These are phyloP conservation scores for Globisporangium sylvaticum DNA, from an alignment of 352 stramenopile genomes.

Conservation along the genomic window DNA sequence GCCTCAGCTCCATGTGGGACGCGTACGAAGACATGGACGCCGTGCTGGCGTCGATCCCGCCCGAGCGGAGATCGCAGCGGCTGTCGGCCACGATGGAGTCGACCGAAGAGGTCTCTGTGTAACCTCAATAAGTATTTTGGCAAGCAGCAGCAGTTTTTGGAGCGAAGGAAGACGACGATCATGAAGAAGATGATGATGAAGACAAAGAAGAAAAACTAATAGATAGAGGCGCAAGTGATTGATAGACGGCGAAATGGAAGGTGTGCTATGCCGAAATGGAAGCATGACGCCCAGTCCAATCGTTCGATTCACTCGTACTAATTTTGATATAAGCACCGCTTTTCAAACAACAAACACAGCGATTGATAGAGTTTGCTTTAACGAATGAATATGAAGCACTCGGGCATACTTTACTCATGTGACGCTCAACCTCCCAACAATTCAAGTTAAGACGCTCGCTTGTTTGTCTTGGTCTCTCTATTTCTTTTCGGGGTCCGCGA, in stretches of 20 bases:
- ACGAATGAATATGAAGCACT: neutral
- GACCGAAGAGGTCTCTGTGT: conserved; percentile 18
- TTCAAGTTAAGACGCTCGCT: neutral
- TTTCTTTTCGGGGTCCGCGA: conserved; percentile 77
- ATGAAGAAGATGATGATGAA: neutral
- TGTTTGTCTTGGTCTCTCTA: conserved; percentile 26
- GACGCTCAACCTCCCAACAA: neutral
- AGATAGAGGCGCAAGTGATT: neutral
- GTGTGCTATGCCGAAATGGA: neutral
- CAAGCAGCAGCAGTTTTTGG: neutral
- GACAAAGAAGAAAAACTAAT: neutral
- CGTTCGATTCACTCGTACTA: neutral
- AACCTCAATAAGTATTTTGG: conserved; percentile 3
- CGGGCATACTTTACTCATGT: neutral
- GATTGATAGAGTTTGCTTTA: neutral
- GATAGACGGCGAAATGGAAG: neutral
- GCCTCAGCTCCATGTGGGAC: conserved; percentile 78
- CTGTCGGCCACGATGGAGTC: conserved; percentile 27
- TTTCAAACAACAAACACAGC: neutral
- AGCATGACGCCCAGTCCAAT: neutral
- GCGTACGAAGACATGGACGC: conserved; percentile 58
- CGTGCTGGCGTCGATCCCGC: conserved; percentile 40
- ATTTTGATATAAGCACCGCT: conserved; percentile 10
- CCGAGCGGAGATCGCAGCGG: conserved; percentile 45
- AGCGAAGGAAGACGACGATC: neutral